Evolutionary conservation across 768 basidiomycete species (phyloP).

Genomic region (Leccinum truebloodii): DNA sequence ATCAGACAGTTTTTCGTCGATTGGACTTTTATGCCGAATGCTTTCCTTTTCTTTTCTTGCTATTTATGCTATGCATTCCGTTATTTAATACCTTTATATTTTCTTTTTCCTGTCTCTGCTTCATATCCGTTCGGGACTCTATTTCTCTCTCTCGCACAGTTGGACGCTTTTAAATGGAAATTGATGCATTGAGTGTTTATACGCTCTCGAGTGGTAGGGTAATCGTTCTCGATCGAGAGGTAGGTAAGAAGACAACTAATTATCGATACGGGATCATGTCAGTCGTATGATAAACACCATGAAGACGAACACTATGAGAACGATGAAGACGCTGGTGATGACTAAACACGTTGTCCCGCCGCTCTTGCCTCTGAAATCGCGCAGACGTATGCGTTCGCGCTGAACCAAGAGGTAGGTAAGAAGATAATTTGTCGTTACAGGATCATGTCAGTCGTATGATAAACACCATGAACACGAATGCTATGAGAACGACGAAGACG

Average conservation of each 20-base stretch:
- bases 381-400: conserved; percentile 59
- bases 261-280: conserved; percentile 35
- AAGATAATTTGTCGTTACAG: no score
- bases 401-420: conserved; percentile 43
- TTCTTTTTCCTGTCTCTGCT: not conserved
- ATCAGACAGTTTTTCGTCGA: not conserved
- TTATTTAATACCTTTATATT: conserved; percentile 7
- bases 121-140: conserved; percentile 18
- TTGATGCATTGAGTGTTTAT: not conserved
- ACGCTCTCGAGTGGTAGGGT: not conserved
- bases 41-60: not conserved
- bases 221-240: not conserved
- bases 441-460: conserved; percentile 57
- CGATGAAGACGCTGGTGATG: conserved; percentile 61
- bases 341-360: conserved; percentile 74
- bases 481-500: conserved; percentile 61
- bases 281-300: conserved; percentile 76
- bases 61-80: conserved; percentile 6
- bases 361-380: conserved; percentile 63
- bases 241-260: not conserved
- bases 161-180: not conserved
- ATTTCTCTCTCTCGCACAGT: not conserved
- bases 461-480: conserved; percentile 73
- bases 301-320: conserved; percentile 64
- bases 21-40: conserved; percentile 16